Evolutionary conservation across 306 rosid species (phyloP).

Genomic region (Vigna mungo): DNA sequence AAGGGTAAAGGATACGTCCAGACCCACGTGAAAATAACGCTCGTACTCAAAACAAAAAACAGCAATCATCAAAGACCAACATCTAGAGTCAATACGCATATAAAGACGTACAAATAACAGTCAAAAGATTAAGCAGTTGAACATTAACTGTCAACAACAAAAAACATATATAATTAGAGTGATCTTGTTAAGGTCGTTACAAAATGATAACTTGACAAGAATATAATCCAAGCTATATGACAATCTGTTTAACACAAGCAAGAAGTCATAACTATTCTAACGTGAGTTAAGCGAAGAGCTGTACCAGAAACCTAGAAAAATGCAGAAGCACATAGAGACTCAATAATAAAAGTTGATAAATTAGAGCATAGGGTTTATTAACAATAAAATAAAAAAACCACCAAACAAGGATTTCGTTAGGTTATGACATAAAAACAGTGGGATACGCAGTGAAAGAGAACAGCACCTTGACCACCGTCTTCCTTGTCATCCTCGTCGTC

Average conservation of each 20-base stretch:
- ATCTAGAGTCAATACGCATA: not conserved
- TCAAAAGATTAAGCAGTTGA: not conserved
- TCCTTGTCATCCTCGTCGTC: conserved; percentile 72
- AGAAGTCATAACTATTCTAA: not conserved
- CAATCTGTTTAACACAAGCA: not conserved
- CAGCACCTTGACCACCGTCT: conserved; percentile 64
- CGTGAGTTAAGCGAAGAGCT: not conserved
- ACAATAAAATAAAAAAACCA: not conserved
- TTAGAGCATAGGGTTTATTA: not conserved
- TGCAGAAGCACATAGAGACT: not conserved
- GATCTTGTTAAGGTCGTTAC: not conserved
- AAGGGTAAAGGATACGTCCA: not conserved
- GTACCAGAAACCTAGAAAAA: conserved; percentile 1
- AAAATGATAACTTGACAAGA: not conserved
- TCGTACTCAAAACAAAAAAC: not conserved
- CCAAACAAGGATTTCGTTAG: not conserved
- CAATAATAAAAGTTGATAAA: not conserved
- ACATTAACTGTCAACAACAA: no score
- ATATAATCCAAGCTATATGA: not conserved
- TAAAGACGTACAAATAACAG: no score
- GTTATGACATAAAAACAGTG: not conserved
- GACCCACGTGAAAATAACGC: not conserved
- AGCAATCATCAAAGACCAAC: not conserved
- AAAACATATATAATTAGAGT: not conserved
- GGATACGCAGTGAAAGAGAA: not conserved